Percentiles rank a stretch among this genome's conserved stretches.
These are phyloP conservation scores for Diutina mesorugosa DNA, from an alignment of 1,139 yeast species.

Conservation along the genomic window DNA sequence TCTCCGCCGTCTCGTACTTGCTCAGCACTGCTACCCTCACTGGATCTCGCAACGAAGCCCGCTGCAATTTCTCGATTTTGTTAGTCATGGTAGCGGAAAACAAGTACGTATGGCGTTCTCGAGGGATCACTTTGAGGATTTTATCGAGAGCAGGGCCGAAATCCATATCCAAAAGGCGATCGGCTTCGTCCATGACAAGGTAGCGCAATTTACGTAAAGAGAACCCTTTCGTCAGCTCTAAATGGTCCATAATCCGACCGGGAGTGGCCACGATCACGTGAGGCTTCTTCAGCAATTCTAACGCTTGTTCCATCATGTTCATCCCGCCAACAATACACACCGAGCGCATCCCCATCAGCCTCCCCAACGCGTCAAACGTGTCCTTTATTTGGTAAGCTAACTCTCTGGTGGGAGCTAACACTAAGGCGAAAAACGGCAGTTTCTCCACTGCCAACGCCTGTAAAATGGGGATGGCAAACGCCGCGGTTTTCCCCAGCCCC, in stretches of 20 bases:
- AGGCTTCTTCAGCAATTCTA: conserved; percentile 87
- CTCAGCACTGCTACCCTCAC: conserved; percentile 84
- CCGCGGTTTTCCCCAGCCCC: conserved; percentile 81
- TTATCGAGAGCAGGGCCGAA: conserved; percentile 91
- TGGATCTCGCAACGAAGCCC: conserved; percentile 85
- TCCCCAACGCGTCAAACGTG: conserved; percentile 88
- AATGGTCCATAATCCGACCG: conserved; percentile 89
- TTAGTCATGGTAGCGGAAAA: conserved; percentile 96
- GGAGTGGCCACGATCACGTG: conserved; percentile 87
- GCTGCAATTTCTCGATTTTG: conserved; percentile 84
- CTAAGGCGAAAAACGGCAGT: conserved; percentile 77
- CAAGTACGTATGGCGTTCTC: conserved; percentile 70
- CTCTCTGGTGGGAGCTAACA: conserved; percentile 93
- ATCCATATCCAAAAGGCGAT: conserved; percentile 88
- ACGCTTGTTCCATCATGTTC: conserved; percentile 96
- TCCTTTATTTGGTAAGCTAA: conserved; percentile 92
- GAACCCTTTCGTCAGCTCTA: conserved; percentile 91
- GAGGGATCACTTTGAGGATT: conserved; percentile 76
- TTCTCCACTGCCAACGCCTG: conserved; percentile 88
- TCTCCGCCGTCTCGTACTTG: conserved; percentile 87
- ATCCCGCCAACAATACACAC: conserved; percentile 94
- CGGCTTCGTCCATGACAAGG: conserved; percentile 95
- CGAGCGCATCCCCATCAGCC: conserved; percentile 78
- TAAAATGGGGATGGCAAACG: conserved; percentile 79
- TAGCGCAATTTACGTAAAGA: conserved; percentile 67